phyloP scores from a whole-genome alignment of 345 rosid species.

The Melastoma malabathricum region DNA sequence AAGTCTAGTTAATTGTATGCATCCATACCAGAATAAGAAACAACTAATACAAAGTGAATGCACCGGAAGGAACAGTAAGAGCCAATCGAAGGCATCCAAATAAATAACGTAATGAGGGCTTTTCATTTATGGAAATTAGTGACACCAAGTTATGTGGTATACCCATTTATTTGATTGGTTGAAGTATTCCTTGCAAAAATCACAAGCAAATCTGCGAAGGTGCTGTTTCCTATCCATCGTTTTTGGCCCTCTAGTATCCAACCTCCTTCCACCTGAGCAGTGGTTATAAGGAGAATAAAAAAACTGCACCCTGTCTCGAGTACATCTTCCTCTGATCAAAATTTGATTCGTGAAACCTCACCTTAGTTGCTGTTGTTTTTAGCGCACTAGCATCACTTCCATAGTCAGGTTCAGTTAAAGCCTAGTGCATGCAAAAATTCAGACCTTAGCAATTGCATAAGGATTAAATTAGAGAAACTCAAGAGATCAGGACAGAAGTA shows the following conservation, averaged over 20 bases:
- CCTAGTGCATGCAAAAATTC: slow-evolving; percentile 27
- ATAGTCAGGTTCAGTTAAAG: slow-evolving; percentile 86
- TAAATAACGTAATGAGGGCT: too few relatives aligned
- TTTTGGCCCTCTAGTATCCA: slow-evolving; percentile 87
- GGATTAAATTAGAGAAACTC: not conserved
- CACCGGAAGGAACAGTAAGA: too few relatives aligned
- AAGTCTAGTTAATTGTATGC: not conserved
- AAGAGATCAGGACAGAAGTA: slow-evolving; percentile 14
- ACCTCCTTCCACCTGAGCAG: slow-evolving; percentile 67
- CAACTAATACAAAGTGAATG: too few relatives aligned
- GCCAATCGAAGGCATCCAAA: too few relatives aligned
- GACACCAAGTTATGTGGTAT: slow-evolving; percentile 8
- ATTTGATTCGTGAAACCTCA: slow-evolving; percentile 11
- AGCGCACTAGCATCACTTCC: slow-evolving; percentile 95
- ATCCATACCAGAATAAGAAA: too few relatives aligned
- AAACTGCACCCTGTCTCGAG: not conserved
- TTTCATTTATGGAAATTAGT: not conserved
- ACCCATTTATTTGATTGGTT: slow-evolving; percentile 92
- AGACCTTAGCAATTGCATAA: slow-evolving; percentile 1
- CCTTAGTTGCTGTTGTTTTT: slow-evolving; percentile 78
- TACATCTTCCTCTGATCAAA: too few relatives aligned
- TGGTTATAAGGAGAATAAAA: not conserved
- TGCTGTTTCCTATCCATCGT: slow-evolving; percentile 98
- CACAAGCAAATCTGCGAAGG: slow-evolving; percentile 83
- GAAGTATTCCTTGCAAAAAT: slow-evolving; percentile 67